A percentile compares a stretch with the other conserved stretches of the same genome.
These are phyloP conservation scores for Lentinula lateritia DNA, from an alignment of 768 basidiomycete species.

Conservation along the genomic window DNA sequence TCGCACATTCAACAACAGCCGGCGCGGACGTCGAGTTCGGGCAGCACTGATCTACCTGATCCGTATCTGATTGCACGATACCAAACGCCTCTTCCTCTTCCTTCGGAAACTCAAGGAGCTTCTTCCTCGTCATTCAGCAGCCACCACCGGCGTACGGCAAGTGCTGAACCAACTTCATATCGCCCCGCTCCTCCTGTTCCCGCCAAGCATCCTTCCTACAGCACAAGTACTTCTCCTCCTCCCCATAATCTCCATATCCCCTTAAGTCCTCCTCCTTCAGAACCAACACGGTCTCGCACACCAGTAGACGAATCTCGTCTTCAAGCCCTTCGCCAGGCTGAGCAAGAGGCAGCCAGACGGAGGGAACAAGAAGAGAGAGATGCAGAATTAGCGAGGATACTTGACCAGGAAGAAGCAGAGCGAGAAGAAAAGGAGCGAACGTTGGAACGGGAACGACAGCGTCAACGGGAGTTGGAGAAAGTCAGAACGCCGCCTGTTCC, in stretches of 20 bases:
- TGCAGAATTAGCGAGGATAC: slow-evolving; percentile 6
- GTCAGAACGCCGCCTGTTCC: neutral
- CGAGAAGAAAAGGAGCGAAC: neutral
- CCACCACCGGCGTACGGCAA: slow-evolving; percentile 10
- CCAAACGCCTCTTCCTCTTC: slow-evolving; percentile 49
- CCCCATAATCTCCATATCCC: neutral
- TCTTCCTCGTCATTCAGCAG: neutral
- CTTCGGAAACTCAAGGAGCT: slow-evolving; percentile 25
- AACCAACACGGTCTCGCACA: slow-evolving; percentile 11
- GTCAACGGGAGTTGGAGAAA: neutral
- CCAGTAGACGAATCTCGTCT: slow-evolving; percentile 28
- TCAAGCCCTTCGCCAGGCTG: slow-evolving; percentile 27
- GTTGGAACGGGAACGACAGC: neutral
- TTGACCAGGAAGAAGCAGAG: slow-evolving; percentile 3
- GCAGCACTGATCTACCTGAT: slow-evolving; percentile 26
- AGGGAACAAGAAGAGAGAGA: slow-evolving; percentile 15
- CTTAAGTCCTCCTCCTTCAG: slow-evolving; percentile 5
- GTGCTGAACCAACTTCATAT: neutral
- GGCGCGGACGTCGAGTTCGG: neutral
- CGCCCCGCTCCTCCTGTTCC: slow-evolving; percentile 4
- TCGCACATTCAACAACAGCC: neutral
- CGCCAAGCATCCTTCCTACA: neutral
- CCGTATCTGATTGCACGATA: slow-evolving; percentile 44
- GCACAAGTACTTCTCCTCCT: neutral
- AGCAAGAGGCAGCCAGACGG: slow-evolving; percentile 22